A percentile compares a stretch with the other conserved stretches of the same genome.
phyloP scores from a whole-genome alignment of 1,284 basidiomycete species.

The Ustilago crameri region DNA sequence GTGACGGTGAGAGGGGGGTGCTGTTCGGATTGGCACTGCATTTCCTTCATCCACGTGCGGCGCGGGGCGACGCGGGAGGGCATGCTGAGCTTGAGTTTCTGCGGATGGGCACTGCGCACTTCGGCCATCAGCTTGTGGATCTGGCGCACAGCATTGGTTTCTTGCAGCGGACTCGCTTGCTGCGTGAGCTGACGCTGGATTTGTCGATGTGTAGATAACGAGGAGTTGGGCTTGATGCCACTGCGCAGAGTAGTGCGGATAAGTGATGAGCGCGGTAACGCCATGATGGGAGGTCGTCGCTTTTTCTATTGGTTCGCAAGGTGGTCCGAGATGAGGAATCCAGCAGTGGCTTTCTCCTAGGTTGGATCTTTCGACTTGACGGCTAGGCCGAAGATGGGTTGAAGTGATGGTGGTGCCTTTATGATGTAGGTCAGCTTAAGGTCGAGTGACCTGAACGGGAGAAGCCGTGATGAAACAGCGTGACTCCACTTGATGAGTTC shows the following conservation, averaged over 20 bases:
- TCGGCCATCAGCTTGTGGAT: conserved; percentile 51
- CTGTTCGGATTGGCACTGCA: conserved; percentile 30
- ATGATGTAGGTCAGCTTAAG: no score
- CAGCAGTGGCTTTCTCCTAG: no score
- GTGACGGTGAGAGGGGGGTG: conserved; percentile 1
- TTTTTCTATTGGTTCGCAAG: not conserved
- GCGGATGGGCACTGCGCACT: conserved; percentile 38
- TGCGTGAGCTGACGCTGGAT: conserved; percentile 16
- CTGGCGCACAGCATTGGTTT: conserved; percentile 48
- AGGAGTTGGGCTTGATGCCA: not conserved
- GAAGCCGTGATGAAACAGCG: no score
- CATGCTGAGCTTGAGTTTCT: conserved; percentile 48
- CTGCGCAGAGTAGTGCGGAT: conserved; percentile 10
- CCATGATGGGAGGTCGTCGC: conserved; percentile 9
- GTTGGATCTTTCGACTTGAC: no score
- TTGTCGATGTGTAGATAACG: not conserved
- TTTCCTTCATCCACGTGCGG: conserved; percentile 50
- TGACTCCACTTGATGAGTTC: no score
- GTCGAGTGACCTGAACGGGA: no score
- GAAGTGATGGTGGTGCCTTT: no score
- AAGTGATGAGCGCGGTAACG: conserved; percentile 12
- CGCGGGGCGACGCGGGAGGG: conserved; percentile 47
- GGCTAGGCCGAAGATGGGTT: no score
- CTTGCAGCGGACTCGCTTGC: conserved; percentile 48
- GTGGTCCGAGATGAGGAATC: not conserved